A percentile compares a stretch with the other conserved stretches of the same genome.
phyloP scores from a whole-genome alignment of 164 flowering plant species.

The Echeveria elegans region DNA sequence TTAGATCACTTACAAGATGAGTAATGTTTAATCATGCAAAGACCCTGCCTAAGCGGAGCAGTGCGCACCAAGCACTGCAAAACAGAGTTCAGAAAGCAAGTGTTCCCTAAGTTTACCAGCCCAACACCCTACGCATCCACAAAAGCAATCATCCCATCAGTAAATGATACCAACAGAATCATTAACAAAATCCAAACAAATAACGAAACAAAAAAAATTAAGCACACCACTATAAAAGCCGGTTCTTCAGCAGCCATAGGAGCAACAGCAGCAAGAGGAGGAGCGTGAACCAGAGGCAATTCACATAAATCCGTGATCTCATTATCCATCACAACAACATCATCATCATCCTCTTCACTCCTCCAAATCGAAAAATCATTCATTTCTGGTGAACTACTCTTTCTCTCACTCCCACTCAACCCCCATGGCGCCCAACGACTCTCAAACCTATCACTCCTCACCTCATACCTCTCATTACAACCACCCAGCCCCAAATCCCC shows the following conservation, averaged over 20 bases:
- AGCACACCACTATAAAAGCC: neutral
- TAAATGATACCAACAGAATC: neutral
- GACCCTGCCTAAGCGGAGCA: neutral
- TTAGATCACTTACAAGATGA: neutral
- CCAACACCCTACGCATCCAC: conserved; percentile 1
- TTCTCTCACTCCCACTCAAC: neutral
- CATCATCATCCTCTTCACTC: too few relatives aligned
- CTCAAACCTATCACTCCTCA: neutral
- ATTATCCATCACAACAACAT: too few relatives aligned
- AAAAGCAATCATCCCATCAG: neutral
- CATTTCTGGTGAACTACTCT: neutral
- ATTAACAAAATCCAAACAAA: neutral
- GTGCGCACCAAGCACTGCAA: conserved; percentile 7
- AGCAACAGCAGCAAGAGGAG: neutral
- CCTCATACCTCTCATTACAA: too few relatives aligned
- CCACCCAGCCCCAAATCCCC: too few relatives aligned
- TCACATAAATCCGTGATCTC: neutral
- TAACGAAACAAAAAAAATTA: neutral
- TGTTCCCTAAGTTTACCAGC: conserved; percentile 1
- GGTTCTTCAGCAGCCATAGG: neutral
- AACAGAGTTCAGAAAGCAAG: conserved; percentile 4
- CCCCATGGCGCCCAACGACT: neutral
- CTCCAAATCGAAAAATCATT: neutral
- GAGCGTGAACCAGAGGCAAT: neutral
- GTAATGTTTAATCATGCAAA: neutral